These are phyloP conservation scores for Sphaerulina populicola DNA, from an alignment of 2,329 filamentous ascomycete genomes.

Conservation along the genomic window DNA sequence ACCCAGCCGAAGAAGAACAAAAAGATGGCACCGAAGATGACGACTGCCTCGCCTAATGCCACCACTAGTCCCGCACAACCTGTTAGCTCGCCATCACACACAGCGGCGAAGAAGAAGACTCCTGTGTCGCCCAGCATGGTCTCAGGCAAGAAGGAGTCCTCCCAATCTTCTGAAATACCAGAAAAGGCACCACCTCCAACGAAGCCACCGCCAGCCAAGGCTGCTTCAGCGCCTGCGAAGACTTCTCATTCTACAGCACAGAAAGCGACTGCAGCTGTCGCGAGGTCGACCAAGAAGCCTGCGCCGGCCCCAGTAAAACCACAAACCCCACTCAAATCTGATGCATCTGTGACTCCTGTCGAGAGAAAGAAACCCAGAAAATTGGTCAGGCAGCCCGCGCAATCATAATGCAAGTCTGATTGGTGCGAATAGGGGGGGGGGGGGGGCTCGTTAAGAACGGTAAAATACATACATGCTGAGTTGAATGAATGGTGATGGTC, in stretches of 20 bases:
- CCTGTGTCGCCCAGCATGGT: constrained; percentile 3
- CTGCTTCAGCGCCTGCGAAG: constrained; percentile 10
- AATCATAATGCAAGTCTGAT: not conserved
- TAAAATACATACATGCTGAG: no score
- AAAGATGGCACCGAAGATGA: constrained; percentile 15
- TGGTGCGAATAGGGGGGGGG: not conserved
- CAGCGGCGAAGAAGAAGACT: constrained; percentile 13
- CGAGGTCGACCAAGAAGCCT: constrained; percentile 19
- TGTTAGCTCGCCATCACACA: not conserved
- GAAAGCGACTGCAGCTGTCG: not conserved
- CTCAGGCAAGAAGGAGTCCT: constrained; percentile 6
- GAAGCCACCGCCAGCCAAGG: constrained; percentile 10
- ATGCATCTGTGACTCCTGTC: constrained; percentile 4
- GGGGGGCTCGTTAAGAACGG: no score
- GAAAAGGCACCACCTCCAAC: constrained; percentile 1
- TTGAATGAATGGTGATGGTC: no score
- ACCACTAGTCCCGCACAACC: constrained; percentile 11
- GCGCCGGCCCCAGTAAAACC: constrained; percentile 13
- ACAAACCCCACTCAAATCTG: constrained; percentile 14
- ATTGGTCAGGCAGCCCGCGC: constrained; percentile 13
- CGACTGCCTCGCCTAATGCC: constrained; percentile 7
- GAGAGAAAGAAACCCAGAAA: constrained; percentile 31
- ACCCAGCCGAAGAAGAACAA: constrained; percentile 17
- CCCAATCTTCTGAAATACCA: constrained; percentile 6
- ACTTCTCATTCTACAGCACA: not conserved